Evolutionary conservation across 495 filamentous ascomycete species (phyloP), one percentile per base, ranked within the genome.

Genomic region (Oidiodendron maius): DNA sequence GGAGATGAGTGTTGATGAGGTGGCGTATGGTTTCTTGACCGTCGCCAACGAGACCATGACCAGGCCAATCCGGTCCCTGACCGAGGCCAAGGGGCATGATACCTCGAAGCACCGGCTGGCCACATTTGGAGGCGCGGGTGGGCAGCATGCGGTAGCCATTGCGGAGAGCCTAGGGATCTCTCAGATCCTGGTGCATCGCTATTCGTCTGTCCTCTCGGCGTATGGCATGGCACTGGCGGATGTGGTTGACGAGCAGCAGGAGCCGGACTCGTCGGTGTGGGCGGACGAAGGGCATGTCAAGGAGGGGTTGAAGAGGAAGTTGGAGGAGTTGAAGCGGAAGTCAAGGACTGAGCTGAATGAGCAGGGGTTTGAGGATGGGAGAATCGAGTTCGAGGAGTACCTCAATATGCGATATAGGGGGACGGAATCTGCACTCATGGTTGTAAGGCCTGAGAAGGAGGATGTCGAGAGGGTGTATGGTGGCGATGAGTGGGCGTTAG

Each of bases 31-130:
- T 0, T 96, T 96, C 65, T 77, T 95, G 54, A 86, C 88, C 35
- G 89, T 98, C 46, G 91, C 93, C 2, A 96, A 98, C 52, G 91
- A 96, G 67, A 84, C 89, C 16, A 97, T 98, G 93, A 89, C 86
- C 2, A 71, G 93, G 38, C 93, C 93, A 0, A 98, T 98, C 53
- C 74, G 93, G 30, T 89, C 86, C 25, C 71, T 96, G 54, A 98
- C 91, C 3, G 91, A 98, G 65, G 91, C 89, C 16, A 88, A 91
- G 63, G 93, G 93, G 1, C 84, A 95, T 59, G 89, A 95, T 62
- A 91, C 91, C 2, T 89, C 87, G 3, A 86, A 84, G 57, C 93
- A 97, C 64, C 72, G 88, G 5, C 74, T 97, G 34, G 91, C 90
- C 1, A 91, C 86, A 0, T 97, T 98, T 68, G 93, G 93, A 17